Conservation (phyloP, 768 basidiomycete species). For the Crassisporium funariophilum region DNA sequence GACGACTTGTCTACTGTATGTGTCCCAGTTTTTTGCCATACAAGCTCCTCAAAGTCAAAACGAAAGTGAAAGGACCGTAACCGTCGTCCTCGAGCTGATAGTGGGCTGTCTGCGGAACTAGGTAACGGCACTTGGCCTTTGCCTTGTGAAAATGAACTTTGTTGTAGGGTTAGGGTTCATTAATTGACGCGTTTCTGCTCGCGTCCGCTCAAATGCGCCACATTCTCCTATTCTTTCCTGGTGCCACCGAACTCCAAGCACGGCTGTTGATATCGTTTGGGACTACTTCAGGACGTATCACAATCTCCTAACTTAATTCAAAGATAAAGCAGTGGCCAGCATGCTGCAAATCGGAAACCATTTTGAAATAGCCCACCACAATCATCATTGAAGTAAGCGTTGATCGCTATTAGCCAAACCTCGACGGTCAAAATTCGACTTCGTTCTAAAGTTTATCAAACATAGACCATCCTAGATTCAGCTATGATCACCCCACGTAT, state of each 20-base stretch:
- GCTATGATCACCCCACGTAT: too few species aligned
- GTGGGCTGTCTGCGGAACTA: too few species aligned
- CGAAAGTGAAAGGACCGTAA: conserved; percentile 3
- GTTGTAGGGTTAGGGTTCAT: conserved; percentile 17
- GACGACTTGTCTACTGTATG: conserved; percentile 57
- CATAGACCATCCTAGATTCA: too few species aligned
- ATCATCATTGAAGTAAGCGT: conserved; percentile 1
- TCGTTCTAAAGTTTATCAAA: too few species aligned
- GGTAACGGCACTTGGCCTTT: too few species aligned
- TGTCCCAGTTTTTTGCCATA: conserved; percentile 51
- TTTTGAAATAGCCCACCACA: conserved; percentile 1
- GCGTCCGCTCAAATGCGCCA: conserved; percentile 7
- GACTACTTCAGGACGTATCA: conserved; percentile 2
- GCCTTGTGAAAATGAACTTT: conserved; percentile 5
- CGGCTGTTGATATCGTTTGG: too few species aligned
- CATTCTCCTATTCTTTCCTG: conserved; percentile 3
- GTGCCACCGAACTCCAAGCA: too few species aligned
- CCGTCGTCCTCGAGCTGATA: too few species aligned
- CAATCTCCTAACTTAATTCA: conserved; percentile 2
- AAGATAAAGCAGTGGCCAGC: too few species aligned
- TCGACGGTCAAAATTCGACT: too few species aligned
- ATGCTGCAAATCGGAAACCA: too few species aligned
- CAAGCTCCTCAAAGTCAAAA: conserved; percentile 8
- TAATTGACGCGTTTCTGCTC: background rate
- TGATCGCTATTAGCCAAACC: too few species aligned